phyloP scores from a whole-genome alignment of 2,329 filamentous ascomycete species.

The Aspergillus caelatus region DNA sequence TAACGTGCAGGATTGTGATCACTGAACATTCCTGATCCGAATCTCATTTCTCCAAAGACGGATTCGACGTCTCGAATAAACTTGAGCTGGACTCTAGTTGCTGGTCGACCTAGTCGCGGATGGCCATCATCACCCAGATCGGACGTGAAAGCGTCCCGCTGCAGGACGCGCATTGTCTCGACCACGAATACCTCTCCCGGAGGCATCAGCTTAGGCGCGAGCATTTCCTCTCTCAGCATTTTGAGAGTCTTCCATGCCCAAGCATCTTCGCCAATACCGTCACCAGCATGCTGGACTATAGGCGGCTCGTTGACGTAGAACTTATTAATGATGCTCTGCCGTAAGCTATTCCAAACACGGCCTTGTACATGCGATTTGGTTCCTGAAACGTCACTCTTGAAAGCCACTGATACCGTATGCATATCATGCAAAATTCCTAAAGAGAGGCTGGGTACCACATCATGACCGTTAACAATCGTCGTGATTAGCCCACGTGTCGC shows the following conservation, averaged over 20 bases:
- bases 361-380: slow-evolving; percentile 68
- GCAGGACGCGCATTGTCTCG: slow-evolving; percentile 68
- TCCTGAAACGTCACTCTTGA: slow-evolving; percentile 70
- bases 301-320: slow-evolving; percentile 59
- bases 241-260: slow-evolving; percentile 72
- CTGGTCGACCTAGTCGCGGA: slow-evolving; percentile 61
- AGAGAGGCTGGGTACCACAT: slow-evolving; percentile 73
- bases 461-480: slow-evolving; percentile 71
- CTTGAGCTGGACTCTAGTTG: slow-evolving; percentile 68
- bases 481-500: slow-evolving; percentile 75
- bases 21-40: slow-evolving; percentile 72
- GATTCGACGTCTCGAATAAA: slow-evolving; percentile 72
- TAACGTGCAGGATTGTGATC: slow-evolving; percentile 77
- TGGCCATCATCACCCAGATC: slow-evolving; percentile 46
- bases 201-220: slow-evolving; percentile 69
- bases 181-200: slow-evolving; percentile 77
- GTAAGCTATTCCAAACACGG: slow-evolving; percentile 67
- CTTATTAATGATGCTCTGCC: slow-evolving; percentile 62
- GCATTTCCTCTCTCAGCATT: slow-evolving; percentile 68
- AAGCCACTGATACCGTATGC: slow-evolving; percentile 70
- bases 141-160: slow-evolving; percentile 65
- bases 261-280: slow-evolving; percentile 62
- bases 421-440: slow-evolving; percentile 75
- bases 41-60: slow-evolving; percentile 69
- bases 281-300: slow-evolving; percentile 46